Conservation (phyloP, 352 stramenopile genomes). For the Pythium volutum region DNA sequence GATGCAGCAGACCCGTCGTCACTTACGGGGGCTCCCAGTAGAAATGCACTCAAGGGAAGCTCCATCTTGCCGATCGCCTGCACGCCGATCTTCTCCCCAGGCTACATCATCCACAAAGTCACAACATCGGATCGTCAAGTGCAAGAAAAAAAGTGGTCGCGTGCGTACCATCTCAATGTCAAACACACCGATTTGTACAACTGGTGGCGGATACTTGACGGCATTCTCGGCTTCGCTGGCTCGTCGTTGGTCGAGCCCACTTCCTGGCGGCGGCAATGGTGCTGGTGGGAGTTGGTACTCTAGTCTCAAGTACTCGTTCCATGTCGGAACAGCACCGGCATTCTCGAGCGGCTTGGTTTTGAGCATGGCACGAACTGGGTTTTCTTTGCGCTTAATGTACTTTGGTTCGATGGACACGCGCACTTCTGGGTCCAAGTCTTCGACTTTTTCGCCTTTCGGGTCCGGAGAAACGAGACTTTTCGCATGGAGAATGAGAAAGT, state of each 20-base stretch:
- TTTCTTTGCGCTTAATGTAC: constrained; percentile 50
- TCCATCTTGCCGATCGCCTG: constrained; percentile 39
- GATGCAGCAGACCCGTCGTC: not conserved
- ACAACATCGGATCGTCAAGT: not conserved
- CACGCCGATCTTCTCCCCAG: constrained; percentile 36
- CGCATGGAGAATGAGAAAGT: constrained; percentile 39
- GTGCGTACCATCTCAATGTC: constrained; percentile 52
- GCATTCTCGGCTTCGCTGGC: not conserved
- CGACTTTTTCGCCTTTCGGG: constrained; percentile 23
- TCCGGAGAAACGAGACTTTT: constrained; percentile 35
- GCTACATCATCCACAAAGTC: constrained; percentile 25
- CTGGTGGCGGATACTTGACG: constrained; percentile 30
- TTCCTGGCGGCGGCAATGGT: constrained; percentile 1
- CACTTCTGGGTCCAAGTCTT: constrained; percentile 51
- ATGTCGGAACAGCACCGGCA: constrained; percentile 32
- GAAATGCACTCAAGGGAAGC: constrained; percentile 38
- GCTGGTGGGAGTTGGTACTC: constrained; percentile 35
- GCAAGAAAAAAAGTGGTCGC: not conserved
- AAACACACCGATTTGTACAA: constrained; percentile 41
- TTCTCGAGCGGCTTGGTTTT: constrained; percentile 52
- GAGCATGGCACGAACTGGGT: constrained; percentile 41
- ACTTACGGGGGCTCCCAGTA: constrained; percentile 13
- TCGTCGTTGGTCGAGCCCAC: not conserved
- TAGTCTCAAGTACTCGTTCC: constrained; percentile 50
- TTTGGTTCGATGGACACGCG: constrained; percentile 44